phyloP scores from a whole-genome alignment of 2,329 filamentous ascomycete genomes.

The Aspergillus cejpii region DNA sequence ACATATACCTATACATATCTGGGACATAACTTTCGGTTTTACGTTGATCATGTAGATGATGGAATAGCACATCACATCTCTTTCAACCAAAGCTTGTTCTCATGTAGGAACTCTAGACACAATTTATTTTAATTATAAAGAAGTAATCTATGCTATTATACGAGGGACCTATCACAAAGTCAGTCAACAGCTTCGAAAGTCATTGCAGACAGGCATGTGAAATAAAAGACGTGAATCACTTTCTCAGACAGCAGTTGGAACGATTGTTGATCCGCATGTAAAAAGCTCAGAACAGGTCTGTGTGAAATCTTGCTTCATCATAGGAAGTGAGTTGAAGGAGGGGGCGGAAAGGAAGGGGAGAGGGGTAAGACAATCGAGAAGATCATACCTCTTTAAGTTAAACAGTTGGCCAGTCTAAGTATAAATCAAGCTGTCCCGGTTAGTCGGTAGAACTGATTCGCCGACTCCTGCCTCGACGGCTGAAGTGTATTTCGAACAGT shows the following conservation, averaged over 20 bases:
- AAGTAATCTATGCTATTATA: too few relatives aligned
- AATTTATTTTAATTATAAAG: too few relatives aligned
- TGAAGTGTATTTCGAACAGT: constrained; percentile 71
- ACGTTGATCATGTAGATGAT: too few relatives aligned
- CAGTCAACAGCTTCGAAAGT: neutral
- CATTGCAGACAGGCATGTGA: neutral
- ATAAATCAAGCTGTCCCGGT: constrained; percentile 7
- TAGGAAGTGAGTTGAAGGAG: constrained; percentile 19
- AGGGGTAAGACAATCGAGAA: too few relatives aligned
- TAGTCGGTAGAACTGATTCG: constrained; percentile 68
- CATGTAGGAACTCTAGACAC: too few relatives aligned
- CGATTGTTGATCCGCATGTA: constrained; percentile 45
- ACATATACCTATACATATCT: too few relatives aligned
- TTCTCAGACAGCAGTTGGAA: constrained; percentile 46
- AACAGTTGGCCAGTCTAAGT: too few relatives aligned
- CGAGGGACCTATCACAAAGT: too few relatives aligned
- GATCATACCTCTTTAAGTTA: too few relatives aligned
- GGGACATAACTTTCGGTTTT: too few relatives aligned
- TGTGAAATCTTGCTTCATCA: constrained; percentile 55
- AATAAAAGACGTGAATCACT: constrained; percentile 15
- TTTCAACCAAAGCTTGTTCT: too few relatives aligned
- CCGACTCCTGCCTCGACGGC: constrained; percentile 65
- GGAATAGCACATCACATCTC: too few relatives aligned
- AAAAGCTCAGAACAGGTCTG: constrained; percentile 60
- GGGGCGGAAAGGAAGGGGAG: constrained; percentile 1